Conservation (phyloP, 2,329 filamentous ascomycete genomes). For the Thermoascus crustaceus region DNA sequence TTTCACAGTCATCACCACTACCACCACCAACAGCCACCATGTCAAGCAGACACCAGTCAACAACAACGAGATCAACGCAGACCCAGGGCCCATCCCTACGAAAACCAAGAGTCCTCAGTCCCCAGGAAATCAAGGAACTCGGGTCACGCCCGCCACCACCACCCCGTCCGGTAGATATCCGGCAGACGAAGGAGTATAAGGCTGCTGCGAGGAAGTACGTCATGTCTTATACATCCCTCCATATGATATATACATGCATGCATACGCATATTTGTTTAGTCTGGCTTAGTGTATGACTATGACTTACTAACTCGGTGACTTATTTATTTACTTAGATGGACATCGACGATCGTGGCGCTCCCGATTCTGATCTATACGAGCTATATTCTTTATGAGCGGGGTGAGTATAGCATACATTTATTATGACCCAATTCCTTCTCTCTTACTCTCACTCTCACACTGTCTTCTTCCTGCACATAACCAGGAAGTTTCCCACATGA, state of each 20-base stretch:
- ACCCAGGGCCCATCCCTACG: no score
- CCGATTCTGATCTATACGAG: conserved; percentile 20
- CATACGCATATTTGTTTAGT: neutral
- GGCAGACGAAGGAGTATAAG: conserved; percentile 35
- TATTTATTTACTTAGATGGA: conserved; percentile 19
- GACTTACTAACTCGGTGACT: no score
- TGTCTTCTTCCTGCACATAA: no score
- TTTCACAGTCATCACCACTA: no score
- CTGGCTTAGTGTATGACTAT: no score
- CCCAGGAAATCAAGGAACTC: neutral
- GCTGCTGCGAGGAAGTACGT: conserved; percentile 28
- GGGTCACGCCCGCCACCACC: conserved; percentile 6
- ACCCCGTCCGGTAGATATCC: conserved; percentile 22
- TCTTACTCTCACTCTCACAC: no score
- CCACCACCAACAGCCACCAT: neutral
- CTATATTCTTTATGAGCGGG: conserved; percentile 19
- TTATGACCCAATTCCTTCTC: no score
- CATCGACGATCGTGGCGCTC: conserved; percentile 18
- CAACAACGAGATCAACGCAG: no score
- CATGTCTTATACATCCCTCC: neutral
- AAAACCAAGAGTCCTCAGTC: neutral
- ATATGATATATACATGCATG: neutral
- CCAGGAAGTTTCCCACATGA: no score
- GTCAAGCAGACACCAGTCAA: no score
- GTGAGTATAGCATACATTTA: conserved; percentile 6